Base-by-base conservation (phyloP, 208 protist species). In the Trypanosoma brucei region DNA sequence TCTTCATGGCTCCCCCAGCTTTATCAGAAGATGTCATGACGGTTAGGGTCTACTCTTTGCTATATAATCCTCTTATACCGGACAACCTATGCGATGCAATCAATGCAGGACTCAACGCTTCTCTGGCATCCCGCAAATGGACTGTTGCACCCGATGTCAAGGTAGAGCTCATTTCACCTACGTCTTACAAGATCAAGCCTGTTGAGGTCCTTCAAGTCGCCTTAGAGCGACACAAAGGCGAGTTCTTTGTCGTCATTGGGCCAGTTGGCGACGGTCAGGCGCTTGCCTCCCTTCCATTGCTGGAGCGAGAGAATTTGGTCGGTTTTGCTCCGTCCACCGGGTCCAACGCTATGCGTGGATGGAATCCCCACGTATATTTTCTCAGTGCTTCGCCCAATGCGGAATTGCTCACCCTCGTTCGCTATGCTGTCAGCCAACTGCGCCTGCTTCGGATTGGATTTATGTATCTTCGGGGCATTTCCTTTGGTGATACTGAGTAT, bases 401-500 rank as follows among this genome's bases (percentile, higher is more conserved):
- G 14, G 56, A 61, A 22, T 5, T 49, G 9, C n/a, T 49, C 9
- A 39, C 56, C 13, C 39, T 61, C 6, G 22, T 61, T 33, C 56
- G 56, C 11, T 61, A 48, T 31, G 40, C 38, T n/a, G 13, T 61
- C 7, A 49, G 30, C 40, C 40, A 61, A 22, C 14, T 61, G 13
- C 56, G 56, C n/a, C 11, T 61, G 22, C 13, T 33, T 13, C 34
- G 56, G 13, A 34, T 61, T 14, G 56, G 56, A 11, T 61, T 61
- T 35, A 61, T 61, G 56, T 61, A 61, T 35, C 34, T 61, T 30
- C 14, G 11, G 33, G 40, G 35, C 7, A 7, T 48, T 11, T 48
- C 56, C 13, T 50, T 61, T 49, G 56, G 56, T 7, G 56, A 61
- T 6, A 31, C 3, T 33, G 56, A 61, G 56, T 61, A 61, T 22